Evolutionary conservation across 495 filamentous ascomycete genomes (phyloP).

Genomic region (Penicillium egyptiacum): DNA sequence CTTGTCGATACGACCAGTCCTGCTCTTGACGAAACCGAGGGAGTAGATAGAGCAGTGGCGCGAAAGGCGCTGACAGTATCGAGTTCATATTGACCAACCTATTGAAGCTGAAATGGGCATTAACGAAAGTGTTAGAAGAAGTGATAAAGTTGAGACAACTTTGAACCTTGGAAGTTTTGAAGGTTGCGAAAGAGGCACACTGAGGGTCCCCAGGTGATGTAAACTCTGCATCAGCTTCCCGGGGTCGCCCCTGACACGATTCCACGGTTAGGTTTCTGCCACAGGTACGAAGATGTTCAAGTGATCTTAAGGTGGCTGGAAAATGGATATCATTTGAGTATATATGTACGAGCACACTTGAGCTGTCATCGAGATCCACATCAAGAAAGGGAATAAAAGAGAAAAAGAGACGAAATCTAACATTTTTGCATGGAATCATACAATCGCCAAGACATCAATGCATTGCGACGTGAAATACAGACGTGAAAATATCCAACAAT

Average conservation of each 20-base stretch:
- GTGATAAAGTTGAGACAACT: background rate
- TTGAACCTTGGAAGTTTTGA: background rate
- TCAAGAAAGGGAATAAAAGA: background rate
- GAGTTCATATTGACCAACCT: background rate
- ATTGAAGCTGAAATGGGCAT: background rate
- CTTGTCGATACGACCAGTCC: slow-evolving; percentile 29
- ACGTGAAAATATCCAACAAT: slow-evolving; percentile 10
- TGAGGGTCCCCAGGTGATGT: background rate
- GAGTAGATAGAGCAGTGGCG: slow-evolving; percentile 13
- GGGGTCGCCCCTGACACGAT: background rate
- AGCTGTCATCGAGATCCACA: background rate
- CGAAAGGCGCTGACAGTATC: background rate
- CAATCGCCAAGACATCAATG: slow-evolving; percentile 24
- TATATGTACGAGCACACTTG: background rate
- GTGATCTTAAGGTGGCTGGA: background rate
- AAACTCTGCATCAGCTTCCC: slow-evolving; percentile 1
- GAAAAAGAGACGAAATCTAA: slow-evolving; percentile 3
- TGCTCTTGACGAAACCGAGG: slow-evolving; percentile 21
- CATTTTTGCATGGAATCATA: slow-evolving; percentile 19
- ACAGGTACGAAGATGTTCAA: background rate
- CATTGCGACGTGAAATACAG: slow-evolving; percentile 19
- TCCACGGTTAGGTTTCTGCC: slow-evolving; percentile 2
- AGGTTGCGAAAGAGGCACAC: background rate
- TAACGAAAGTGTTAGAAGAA: background rate
- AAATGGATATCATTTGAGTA: slow-evolving; percentile 2